phyloP scores from a whole-genome alignment of 2,329 filamentous ascomycete species.

The Triangularia verruculosa region DNA sequence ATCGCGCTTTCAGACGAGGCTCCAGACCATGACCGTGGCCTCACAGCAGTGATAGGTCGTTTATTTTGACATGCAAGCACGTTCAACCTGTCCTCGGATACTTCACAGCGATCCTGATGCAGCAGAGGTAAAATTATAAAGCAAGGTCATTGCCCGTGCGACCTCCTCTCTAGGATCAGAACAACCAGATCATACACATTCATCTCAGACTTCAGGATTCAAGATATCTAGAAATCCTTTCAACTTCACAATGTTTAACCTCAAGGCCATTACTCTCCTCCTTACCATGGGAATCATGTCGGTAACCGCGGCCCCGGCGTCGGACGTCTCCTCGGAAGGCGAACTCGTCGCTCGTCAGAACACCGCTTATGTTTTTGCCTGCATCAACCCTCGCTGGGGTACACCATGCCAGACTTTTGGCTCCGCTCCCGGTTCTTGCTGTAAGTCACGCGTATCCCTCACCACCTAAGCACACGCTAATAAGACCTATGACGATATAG shows the following conservation, averaged over 20 bases:
- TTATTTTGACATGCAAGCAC: too few species aligned
- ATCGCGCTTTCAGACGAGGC: too few species aligned
- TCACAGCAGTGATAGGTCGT: too few species aligned
- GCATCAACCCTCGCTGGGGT: background rate
- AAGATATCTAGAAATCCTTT: too few species aligned
- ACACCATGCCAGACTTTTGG: background rate
- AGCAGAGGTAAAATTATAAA: too few species aligned
- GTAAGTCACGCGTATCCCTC: background rate
- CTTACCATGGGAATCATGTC: background rate
- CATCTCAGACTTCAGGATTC: too few species aligned
- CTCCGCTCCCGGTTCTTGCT: background rate
- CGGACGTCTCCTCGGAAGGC: background rate
- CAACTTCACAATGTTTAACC: background rate
- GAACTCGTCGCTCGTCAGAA: background rate
- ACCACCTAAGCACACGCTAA: background rate
- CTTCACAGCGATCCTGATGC: too few species aligned
- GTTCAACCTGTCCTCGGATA: too few species aligned
- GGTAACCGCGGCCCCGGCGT: background rate
- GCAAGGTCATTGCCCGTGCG: too few species aligned
- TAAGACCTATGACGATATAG: background rate
- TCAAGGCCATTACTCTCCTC: background rate
- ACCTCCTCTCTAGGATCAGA: too few species aligned
- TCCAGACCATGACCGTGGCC: too few species aligned
- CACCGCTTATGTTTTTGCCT: background rate
- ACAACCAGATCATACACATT: too few species aligned